These are phyloP conservation scores for Aspergillus luchuensis DNA, from an alignment of 2,329 filamentous ascomycete genomes.

Conservation along the genomic window DNA sequence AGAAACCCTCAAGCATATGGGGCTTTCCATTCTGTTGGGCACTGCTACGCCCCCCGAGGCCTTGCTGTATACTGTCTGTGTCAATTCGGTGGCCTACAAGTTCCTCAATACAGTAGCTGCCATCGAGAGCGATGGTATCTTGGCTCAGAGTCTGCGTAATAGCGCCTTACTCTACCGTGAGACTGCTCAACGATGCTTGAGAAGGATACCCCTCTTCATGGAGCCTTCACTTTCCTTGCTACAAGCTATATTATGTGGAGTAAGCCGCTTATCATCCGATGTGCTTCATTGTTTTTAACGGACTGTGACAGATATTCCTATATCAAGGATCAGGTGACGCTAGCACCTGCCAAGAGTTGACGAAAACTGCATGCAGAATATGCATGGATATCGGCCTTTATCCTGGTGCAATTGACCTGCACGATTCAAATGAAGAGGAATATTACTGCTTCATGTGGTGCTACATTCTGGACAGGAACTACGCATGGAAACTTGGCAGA, in stretches of 20 bases:
- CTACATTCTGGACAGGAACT: slow-evolving; percentile 26
- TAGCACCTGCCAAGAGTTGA: slow-evolving; percentile 19
- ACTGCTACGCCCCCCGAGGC: slow-evolving; percentile 11
- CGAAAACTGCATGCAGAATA: slow-evolving; percentile 23
- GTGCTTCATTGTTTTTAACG: neutral
- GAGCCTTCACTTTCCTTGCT: slow-evolving; percentile 16
- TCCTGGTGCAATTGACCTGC: neutral
- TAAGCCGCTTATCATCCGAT: neutral
- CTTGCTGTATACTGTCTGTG: slow-evolving; percentile 23
- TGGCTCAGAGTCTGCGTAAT: slow-evolving; percentile 13
- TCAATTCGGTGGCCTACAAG: slow-evolving; percentile 24
- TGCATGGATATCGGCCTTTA: slow-evolving; percentile 21
- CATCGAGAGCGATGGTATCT: slow-evolving; percentile 8
- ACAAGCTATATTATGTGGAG: slow-evolving; percentile 21
- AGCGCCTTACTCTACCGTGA: slow-evolving; percentile 12
- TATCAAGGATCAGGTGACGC: slow-evolving; percentile 27
- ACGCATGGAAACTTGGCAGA: slow-evolving; percentile 23
- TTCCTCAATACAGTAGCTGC: slow-evolving; percentile 21
- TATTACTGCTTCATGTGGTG: slow-evolving; percentile 28
- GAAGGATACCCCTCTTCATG: slow-evolving; percentile 19
- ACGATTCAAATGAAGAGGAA: slow-evolving; percentile 18
- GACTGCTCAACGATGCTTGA: slow-evolving; percentile 18
- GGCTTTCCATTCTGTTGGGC: slow-evolving; percentile 17
- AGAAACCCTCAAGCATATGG: slow-evolving; percentile 23
- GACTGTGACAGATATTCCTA: slow-evolving; percentile 17